Conservation (phyloP, 306 rosid genomes). For the Notholithocarpus densiflorus region DNA sequence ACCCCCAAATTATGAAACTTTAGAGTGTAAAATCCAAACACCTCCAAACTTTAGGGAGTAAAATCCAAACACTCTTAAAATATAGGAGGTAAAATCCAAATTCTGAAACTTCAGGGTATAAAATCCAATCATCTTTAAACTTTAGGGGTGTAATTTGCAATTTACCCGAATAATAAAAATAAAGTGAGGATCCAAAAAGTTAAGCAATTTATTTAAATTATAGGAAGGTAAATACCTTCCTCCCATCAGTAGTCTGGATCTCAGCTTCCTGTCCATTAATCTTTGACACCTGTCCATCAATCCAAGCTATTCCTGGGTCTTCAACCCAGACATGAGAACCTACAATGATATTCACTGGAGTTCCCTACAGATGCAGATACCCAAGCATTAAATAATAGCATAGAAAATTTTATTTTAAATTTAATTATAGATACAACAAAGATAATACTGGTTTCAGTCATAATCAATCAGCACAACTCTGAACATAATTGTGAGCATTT, state of each 20-base stretch:
- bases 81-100: too few relatives aligned
- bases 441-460: constrained; percentile 10
- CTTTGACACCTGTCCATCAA: constrained; percentile 76
- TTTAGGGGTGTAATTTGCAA: too few relatives aligned
- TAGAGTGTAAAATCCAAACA: too few relatives aligned
- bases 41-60: too few relatives aligned
- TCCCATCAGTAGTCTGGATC: constrained; percentile 58
- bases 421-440: neutral
- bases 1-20: too few relatives aligned
- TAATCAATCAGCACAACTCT: neutral
- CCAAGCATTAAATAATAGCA: constrained; percentile 9
- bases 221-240: constrained; percentile 48
- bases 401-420: neutral
- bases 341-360: constrained; percentile 80
- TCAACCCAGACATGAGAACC: constrained; percentile 95
- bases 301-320: constrained; percentile 68
- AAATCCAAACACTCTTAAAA: too few relatives aligned
- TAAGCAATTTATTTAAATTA: neutral
- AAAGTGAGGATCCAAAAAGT: neutral
- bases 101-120: too few relatives aligned
- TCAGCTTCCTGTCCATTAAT: constrained; percentile 75
- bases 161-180: neutral
- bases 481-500: neutral
- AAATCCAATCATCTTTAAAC: rapidly evolving
- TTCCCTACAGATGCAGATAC: constrained; percentile 62